Percentiles rank a stretch among this genome's conserved stretches.
Conservation (phyloP, 257 asterid genomes). For the Solanum phureja region DNA sequence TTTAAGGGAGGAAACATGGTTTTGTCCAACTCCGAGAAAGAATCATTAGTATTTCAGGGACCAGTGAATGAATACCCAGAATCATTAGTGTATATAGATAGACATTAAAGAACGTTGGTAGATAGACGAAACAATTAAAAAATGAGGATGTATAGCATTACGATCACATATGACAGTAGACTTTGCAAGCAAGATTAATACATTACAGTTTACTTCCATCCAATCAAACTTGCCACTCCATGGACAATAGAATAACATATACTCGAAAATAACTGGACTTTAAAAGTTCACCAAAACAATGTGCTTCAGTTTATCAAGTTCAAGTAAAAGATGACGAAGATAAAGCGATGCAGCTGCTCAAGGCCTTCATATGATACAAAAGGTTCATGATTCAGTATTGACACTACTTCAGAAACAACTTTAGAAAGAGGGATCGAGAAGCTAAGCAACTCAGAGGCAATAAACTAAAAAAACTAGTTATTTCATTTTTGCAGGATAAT, state of each 20-base stretch:
- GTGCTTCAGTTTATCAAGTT: not conserved
- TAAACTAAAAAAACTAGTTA: not conserved
- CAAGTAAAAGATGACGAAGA: slow-evolving; percentile 46
- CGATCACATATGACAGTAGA: not conserved
- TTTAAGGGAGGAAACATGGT: not conserved
- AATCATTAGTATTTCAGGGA: not conserved
- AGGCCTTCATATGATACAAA: slow-evolving; percentile 97
- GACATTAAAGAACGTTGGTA: too few relatives aligned
- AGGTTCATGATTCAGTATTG: slow-evolving; percentile 67
- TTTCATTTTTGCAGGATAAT: not conserved
- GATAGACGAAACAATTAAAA: too few relatives aligned
- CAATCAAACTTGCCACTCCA: not conserved
- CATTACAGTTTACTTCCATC: not conserved
- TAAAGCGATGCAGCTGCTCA: slow-evolving; percentile 96
- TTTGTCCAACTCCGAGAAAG: not conserved
- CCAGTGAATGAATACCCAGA: slow-evolving; percentile 69
- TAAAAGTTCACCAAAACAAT: not conserved
- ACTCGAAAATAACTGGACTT: not conserved
- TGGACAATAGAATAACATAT: not conserved
- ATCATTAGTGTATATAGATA: not conserved
- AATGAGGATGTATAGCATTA: not conserved
- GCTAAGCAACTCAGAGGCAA: not conserved
- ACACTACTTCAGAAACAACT: not conserved
- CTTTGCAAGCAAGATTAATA: not conserved
- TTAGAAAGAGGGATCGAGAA: not conserved